phyloP scores from a whole-genome alignment of 1,139 yeast species.

The Yamadazyma mexicana region DNA sequence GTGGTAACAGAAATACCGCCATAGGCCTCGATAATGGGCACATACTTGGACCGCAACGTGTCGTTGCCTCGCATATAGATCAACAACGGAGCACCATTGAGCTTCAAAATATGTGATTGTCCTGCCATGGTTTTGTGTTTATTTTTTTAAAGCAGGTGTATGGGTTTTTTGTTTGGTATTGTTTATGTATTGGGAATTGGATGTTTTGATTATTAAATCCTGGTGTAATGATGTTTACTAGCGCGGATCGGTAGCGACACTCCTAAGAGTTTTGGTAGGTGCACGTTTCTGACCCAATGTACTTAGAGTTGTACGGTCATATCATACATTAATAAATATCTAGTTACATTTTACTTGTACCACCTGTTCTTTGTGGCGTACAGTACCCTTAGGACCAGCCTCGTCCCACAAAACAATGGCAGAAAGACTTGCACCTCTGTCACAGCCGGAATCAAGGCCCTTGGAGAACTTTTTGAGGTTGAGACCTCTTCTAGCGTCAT shows the following conservation, averaged over 20 bases:
- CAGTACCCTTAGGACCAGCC: slow-evolving; percentile 11
- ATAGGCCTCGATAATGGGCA: slow-evolving; percentile 22
- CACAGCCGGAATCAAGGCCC: slow-evolving; percentile 86
- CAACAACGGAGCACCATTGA: slow-evolving; percentile 10
- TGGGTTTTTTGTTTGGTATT: background rate
- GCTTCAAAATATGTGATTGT: slow-evolving; percentile 1
- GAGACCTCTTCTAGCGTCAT: slow-evolving; percentile 80
- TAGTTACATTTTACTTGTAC: slow-evolving; percentile 15
- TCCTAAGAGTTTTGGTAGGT: too few relatives aligned
- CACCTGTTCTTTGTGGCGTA: slow-evolving; percentile 25
- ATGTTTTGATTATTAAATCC: slow-evolving; percentile 6
- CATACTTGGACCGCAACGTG: slow-evolving; percentile 6
- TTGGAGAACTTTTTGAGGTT: slow-evolving; percentile 62
- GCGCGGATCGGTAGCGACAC: background rate
- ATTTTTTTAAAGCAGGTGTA: too few relatives aligned
- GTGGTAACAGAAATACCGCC: slow-evolving; percentile 34
- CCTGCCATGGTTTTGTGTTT: background rate
- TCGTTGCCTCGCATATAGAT: slow-evolving; percentile 12
- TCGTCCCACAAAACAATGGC: slow-evolving; percentile 57
- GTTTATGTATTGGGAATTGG: slow-evolving; percentile 6
- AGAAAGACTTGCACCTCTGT: slow-evolving; percentile 66
- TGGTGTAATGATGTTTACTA: slow-evolving; percentile 4
- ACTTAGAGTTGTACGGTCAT: too few relatives aligned
- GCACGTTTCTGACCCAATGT: too few relatives aligned
- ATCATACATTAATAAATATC: background rate